phyloP scores from a whole-genome alignment of 331 rosid genomes.

The Rosa hybrid region DNA sequence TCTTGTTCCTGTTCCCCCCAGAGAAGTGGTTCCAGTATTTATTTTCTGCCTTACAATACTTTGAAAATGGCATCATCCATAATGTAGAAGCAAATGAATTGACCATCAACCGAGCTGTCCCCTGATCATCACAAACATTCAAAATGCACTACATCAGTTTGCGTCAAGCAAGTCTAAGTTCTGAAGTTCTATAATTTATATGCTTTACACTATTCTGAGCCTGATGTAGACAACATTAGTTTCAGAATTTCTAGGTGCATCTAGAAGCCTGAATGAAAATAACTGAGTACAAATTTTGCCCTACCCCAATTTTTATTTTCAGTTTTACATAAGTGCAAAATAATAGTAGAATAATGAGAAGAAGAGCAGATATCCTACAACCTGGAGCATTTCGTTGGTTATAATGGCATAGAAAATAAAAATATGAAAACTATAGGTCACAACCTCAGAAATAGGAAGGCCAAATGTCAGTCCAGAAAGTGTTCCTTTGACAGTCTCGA shows the following conservation, averaged over 20 bases:
- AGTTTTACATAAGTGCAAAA: not conserved
- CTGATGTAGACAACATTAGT: not conserved
- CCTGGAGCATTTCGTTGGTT: not conserved
- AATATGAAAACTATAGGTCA: conserved; percentile 25
- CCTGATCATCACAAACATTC: conserved; percentile 64
- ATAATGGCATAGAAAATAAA: not conserved
- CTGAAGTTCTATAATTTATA: not conserved
- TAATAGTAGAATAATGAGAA: not conserved
- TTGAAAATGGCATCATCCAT: conserved; percentile 98
- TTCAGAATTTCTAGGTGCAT: not conserved
- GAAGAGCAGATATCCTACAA: not conserved
- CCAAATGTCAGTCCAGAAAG: conserved; percentile 90
- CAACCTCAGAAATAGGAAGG: conserved; percentile 94
- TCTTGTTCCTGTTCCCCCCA: conserved; percentile 36
- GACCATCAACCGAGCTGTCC: conserved; percentile 91
- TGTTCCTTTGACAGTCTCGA: conserved; percentile 79
- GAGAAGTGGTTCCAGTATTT: conserved; percentile 69
- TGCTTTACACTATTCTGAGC: not conserved
- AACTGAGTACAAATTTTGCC: not conserved
- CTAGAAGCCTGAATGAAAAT: not conserved
- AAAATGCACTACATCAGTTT: conserved; percentile 28
- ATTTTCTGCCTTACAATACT: conserved; percentile 73
- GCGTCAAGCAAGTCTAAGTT: not conserved
- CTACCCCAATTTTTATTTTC: not conserved
- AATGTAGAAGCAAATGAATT: conserved; percentile 88